phyloP scores from a whole-genome alignment of 2,329 filamentous ascomycete genomes.

The Xylaria sp. region DNA sequence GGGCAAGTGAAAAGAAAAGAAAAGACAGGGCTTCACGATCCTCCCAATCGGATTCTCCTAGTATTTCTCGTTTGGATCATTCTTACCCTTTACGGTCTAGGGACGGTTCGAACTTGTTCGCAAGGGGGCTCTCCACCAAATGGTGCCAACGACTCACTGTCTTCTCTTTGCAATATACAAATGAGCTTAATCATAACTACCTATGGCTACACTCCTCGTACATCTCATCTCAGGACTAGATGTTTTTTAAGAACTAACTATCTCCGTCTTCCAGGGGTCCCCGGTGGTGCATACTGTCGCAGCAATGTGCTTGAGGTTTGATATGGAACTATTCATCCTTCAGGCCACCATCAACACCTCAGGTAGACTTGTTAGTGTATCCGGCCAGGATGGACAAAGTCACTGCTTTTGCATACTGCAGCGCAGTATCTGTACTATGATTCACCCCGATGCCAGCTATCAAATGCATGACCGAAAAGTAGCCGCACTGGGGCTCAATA shows the following conservation, averaged over 20 bases:
- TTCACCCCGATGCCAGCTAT: conserved; percentile 35
- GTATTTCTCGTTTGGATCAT: conserved; percentile 10
- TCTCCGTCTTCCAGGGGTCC: conserved; percentile 29
- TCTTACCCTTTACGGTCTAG: conserved; percentile 32
- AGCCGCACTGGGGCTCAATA: conserved; percentile 33
- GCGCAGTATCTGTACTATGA: conserved; percentile 34
- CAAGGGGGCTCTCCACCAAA: conserved; percentile 10
- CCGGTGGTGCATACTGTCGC: conserved; percentile 31
- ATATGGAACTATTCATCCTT: conserved; percentile 30
- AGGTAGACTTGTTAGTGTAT: conserved; percentile 20
- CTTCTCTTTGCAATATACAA: conserved; percentile 22
- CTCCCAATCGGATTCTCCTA: conserved; percentile 8
- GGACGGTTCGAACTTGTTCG: conserved; percentile 11
- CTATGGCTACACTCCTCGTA: background rate
- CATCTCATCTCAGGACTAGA: conserved; percentile 22
- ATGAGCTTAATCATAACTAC: conserved; percentile 19
- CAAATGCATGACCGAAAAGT: conserved; percentile 28
- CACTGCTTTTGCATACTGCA: conserved; percentile 26
- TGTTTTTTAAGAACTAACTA: conserved; percentile 25
- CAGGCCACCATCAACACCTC: conserved; percentile 32
- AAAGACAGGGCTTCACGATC: conserved; percentile 12
- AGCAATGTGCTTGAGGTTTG: conserved; percentile 27
- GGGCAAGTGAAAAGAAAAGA: conserved; percentile 1
- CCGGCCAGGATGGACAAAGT: conserved; percentile 28
- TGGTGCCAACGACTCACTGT: conserved; percentile 7